Base-by-base conservation (phyloP, 495 filamentous ascomycete species). In the Entonaema liquescens region DNA sequence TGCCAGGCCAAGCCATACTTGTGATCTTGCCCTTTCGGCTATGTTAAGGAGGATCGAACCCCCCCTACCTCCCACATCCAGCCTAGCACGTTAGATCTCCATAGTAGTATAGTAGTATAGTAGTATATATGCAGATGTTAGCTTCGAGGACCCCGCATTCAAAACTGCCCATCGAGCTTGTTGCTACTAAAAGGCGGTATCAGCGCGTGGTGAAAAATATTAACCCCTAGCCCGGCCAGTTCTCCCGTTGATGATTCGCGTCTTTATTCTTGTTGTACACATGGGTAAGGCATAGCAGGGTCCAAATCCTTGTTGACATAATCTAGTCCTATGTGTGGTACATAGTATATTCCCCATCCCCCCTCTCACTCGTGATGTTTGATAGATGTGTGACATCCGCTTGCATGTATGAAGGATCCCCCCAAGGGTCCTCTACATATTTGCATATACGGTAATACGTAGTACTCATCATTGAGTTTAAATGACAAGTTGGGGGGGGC, bases 151-250 rank as follows among this genome's bases (percentile, higher is more conserved):
- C 70, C 70, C 70, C 70, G 70, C 70, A 72, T 65, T 54, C 56
- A 31, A 56, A 47, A 42, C 47, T 47, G 38, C 25, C 49, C 49
- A 44, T 47, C 31, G 49, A 65, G 23, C 28, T 59, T 68, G 23
- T 58, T 57, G 25, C 31, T 64, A 15, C 49, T 23, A 68, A 33
- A 19, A 23, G 64, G 67, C 67, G 70, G 70, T 42, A 68, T 55
- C 60, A 72, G 70, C 70, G 70, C 70, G 61, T 72, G 65, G 70
- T 68, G 9, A 33, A 68, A 72, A 72, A 72, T 72, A 72, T 56
- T 72, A 72, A 40, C 23, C 65, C 65, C 61, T 12, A 68, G 57
- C 59, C 49, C 4, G 56, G 65, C 6, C 33, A 64, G 57, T 64
- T 58, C 69, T 67, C 69, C 69, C 63, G 69, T 55, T 23, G 29